Base-by-base conservation (phyloP, 2,329 filamentous ascomycete genomes). In the Neodidymelliopsis sp. region DNA sequence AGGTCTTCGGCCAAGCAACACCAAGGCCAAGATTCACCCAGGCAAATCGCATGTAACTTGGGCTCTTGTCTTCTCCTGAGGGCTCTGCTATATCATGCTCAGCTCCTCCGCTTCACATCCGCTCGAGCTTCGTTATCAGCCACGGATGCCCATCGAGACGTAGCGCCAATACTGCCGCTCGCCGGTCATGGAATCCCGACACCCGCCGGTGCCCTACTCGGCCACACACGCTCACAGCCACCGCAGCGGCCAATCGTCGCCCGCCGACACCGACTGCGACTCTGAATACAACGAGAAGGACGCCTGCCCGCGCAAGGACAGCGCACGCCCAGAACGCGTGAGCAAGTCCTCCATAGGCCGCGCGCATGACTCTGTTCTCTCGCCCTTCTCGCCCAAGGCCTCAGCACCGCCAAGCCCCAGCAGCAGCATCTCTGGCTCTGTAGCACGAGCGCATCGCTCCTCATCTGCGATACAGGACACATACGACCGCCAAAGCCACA, bases 311-410 rank as follows among this genome's bases (percentile, higher is more conserved):
- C 58, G 27, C 30, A 58, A 56, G 15, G 42, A 57, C 31, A 56
- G 49, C 41, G 23, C 45, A 15, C 59, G 50, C 20, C 36, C 47
- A 23, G 54, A 60, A 30, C 59, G 58, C 9, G 55, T 48, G 35
- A 66, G 60, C 64, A 64, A 59, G 50, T 54, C 59, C 28, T 62
- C 59, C 52, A 50, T 49, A 29, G 56, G 54, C 52, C 63, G 53
- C 31, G 56, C 54, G 9, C 71, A 69, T 53, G 71, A 74, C 54
- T 73, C 70, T 18, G 69, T 74, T 59, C 70, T 74, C 52, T 73
- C 71, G 29, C 69, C 68, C 15, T 68, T 70, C 42, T 71, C 67
- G 38, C 69, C 68, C 30, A 69, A 68, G 49, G 43, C 55, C 19
- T 66, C 63, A 11, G 64, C 61, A 23, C 61, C 67, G 59, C 66